Percentiles rank a stretch among this genome's conserved stretches.
phyloP scores from a whole-genome alignment of 139 green algal species.

The Haematococcus lacustris region DNA sequence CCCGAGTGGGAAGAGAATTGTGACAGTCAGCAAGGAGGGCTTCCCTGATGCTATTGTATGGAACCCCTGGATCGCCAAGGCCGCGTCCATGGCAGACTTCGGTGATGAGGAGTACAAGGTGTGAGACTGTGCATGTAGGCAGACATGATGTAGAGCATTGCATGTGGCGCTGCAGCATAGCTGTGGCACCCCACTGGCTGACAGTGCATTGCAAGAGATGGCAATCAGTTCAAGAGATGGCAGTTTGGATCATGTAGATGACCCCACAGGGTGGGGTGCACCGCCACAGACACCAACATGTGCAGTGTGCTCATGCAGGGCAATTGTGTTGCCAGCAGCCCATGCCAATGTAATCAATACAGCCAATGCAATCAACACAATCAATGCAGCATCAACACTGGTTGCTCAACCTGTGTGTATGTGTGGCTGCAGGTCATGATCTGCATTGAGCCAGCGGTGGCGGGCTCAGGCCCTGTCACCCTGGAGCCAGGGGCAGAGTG shows the following conservation, averaged over 20 bases:
- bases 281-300: no score
- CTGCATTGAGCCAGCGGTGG: slow-evolving; percentile 65
- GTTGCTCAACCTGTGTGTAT: no score
- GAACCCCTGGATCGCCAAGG: slow-evolving; percentile 73
- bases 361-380: no score
- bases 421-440: slow-evolving; percentile 47
- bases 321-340: no score
- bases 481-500: slow-evolving; percentile 42
- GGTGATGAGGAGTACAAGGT: slow-evolving; percentile 67
- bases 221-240: not conserved
- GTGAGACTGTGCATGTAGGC: not conserved
- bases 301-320: no score
- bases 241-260: not conserved
- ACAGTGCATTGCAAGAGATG: not conserved
- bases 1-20: no score
- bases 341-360: no score
- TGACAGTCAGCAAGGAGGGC: no score
- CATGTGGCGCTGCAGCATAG: not conserved
- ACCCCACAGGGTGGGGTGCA: no score
- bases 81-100: slow-evolving; percentile 61
- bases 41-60: slow-evolving; percentile 73
- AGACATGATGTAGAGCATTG: not conserved
- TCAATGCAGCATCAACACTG: no score
- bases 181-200: not conserved
- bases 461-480: slow-evolving; percentile 40